Evolutionary conservation across 257 asterid species (phyloP).

Genomic region (Lavandula angustifolia): DNA sequence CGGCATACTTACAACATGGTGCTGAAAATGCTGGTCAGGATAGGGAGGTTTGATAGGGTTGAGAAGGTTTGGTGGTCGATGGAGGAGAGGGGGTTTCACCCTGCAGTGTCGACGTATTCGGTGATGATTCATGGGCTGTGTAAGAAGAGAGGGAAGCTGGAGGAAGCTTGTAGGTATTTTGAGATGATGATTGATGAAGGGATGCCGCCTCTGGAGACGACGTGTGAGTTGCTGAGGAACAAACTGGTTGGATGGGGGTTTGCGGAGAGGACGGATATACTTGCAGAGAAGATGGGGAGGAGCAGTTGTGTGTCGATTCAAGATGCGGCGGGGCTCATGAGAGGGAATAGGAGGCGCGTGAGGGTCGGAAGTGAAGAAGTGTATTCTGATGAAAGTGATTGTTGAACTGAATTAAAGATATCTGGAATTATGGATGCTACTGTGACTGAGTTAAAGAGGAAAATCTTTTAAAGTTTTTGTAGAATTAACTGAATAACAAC

Average conservation of each 20-base stretch:
- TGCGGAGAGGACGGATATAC: conserved; percentile 63
- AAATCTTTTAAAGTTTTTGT: too few relatives aligned
- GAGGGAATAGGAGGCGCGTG: conserved; percentile 44
- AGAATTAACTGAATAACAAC: too few relatives aligned
- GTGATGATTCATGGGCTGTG: conserved; percentile 92
- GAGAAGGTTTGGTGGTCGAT: conserved; percentile 70
- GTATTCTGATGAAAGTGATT: conserved; percentile 59
- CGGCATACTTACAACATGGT: conserved; percentile 76
- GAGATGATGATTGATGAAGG: conserved; percentile 94
- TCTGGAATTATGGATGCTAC: too few relatives aligned
- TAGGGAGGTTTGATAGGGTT: conserved; percentile 77
- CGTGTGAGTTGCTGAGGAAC: conserved; percentile 69
- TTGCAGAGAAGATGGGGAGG: conserved; percentile 85
- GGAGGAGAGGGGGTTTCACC: conserved; percentile 72
- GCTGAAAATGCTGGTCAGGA: conserved; percentile 78
- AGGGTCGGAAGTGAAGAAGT: conserved; percentile 44
- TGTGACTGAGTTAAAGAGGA: too few relatives aligned
- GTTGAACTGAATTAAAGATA: neutral
- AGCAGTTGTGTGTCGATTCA: conserved; percentile 61
- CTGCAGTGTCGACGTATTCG: conserved; percentile 73
- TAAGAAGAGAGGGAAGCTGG: conserved; percentile 69
- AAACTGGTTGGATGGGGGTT: conserved; percentile 66
- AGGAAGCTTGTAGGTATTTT: conserved; percentile 73
- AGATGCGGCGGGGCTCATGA: conserved; percentile 58
- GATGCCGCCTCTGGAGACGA: conserved; percentile 64